Conservation (phyloP, 2,329 filamentous ascomycete genomes). For the Neopestalotiopsis clavispora region DNA sequence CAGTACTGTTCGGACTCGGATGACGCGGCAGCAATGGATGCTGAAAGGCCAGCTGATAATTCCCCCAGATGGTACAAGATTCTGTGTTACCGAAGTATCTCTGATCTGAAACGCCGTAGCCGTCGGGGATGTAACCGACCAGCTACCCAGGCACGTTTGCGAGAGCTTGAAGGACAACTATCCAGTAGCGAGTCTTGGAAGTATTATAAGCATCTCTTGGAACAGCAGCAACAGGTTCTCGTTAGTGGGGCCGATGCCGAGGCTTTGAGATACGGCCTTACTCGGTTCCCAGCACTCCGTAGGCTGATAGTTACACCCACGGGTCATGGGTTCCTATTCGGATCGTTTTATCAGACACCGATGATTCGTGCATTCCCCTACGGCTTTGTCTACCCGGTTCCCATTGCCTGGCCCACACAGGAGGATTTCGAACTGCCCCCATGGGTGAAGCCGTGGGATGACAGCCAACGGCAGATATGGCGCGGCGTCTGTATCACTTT, state of each 20-base stretch:
- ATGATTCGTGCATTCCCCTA: conserved; percentile 7
- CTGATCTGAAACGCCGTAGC: not conserved
- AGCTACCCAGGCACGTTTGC: not conserved
- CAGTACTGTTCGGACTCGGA: no score
- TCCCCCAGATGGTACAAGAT: not conserved
- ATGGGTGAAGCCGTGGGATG: not conserved
- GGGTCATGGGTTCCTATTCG: conserved; percentile 4
- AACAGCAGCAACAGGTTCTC: not conserved
- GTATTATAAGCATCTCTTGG: not conserved
- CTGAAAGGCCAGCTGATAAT: not conserved
- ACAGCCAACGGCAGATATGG: not conserved
- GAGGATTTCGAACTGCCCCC: not conserved
- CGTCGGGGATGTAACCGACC: no score
- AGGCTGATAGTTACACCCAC: conserved; percentile 3
- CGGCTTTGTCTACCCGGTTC: conserved; percentile 10
- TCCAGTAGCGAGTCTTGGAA: not conserved
- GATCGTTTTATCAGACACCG: conserved; percentile 3
- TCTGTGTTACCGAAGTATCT: not conserved
- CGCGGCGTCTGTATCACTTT: not conserved
- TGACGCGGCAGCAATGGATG: no score
- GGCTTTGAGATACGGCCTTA: not conserved
- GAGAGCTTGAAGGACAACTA: not conserved
- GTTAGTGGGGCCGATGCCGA: not conserved
- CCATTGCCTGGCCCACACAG: conserved; percentile 4
- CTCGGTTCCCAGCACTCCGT: not conserved